Conservation (phyloP, 768 basidiomycete genomes). For the Infundibulicybe gibba region DNA sequence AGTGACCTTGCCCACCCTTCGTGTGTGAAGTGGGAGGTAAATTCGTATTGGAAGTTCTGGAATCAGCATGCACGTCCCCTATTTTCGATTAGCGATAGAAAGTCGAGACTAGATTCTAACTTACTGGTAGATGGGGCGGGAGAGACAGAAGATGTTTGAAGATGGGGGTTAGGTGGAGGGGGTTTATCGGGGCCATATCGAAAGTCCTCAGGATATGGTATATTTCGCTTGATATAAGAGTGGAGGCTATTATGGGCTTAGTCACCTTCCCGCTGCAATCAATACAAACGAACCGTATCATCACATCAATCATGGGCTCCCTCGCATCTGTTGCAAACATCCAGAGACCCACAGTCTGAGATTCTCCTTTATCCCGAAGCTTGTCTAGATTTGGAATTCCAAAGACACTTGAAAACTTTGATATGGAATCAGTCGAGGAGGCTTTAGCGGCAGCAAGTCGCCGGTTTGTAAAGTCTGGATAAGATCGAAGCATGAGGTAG, state of each 20-base stretch:
- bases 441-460: conserved; percentile 36
- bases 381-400: conserved; percentile 41
- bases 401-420: conserved; percentile 52
- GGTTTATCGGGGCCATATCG: conserved; percentile 65
- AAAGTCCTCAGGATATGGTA: conserved; percentile 70
- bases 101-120: neutral
- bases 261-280: conserved; percentile 4
- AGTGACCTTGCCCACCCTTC: conserved; percentile 2
- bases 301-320: conserved; percentile 69
- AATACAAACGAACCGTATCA: conserved; percentile 47
- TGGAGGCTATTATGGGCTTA: conserved; percentile 43
- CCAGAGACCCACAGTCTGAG: conserved; percentile 70
- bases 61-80: conserved; percentile 4
- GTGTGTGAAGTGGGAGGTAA: conserved; percentile 2
- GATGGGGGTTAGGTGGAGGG: conserved; percentile 50
- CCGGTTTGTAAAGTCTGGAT: conserved; percentile 60
- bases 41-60: conserved; percentile 1
- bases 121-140: conserved; percentile 8
- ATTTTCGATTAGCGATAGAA: neutral
- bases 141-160: conserved; percentile 21
- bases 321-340: conserved; percentile 66
- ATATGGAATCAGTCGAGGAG: conserved; percentile 22
- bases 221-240: conserved; percentile 57
- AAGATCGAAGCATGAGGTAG: conserved; percentile 73
- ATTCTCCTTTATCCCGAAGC: conserved; percentile 49